Percentiles rank a stretch among this genome's conserved stretches.
phyloP scores from a whole-genome alignment of 2,329 filamentous ascomycete species.

The Arthrobotrys musiformis region DNA sequence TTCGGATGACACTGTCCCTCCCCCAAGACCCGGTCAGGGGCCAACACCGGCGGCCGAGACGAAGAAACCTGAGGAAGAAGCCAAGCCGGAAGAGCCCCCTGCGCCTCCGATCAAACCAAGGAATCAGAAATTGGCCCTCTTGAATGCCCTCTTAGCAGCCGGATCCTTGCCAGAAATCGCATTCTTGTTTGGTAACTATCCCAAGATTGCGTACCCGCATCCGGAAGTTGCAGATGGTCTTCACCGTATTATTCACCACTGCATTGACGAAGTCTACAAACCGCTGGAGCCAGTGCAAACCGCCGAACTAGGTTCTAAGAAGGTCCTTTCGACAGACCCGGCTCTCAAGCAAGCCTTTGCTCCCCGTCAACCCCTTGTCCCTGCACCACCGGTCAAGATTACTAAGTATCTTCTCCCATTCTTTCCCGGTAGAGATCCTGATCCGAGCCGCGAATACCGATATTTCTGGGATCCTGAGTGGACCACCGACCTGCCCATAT shows the following conservation, averaged over 20 bases:
- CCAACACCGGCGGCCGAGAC: conserved; percentile 68
- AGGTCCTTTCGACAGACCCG: conserved; percentile 55
- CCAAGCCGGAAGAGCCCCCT: conserved; percentile 64
- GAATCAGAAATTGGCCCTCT: conserved; percentile 87
- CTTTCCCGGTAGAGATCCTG: conserved; percentile 40
- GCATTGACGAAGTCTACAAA: conserved; percentile 78
- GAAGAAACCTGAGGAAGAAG: conserved; percentile 65
- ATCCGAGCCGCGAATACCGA: conserved; percentile 71
- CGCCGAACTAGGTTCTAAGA: conserved; percentile 65
- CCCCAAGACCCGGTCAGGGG: conserved; percentile 66
- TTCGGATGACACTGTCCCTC: conserved; percentile 77
- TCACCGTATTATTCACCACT: conserved; percentile 85
- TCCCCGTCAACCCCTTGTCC: conserved; percentile 73
- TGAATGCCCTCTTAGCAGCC: conserved; percentile 87
- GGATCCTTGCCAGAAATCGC: conserved; percentile 92
- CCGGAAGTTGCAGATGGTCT: conserved; percentile 82
- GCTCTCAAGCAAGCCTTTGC: conserved; percentile 67
- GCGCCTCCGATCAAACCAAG: conserved; percentile 64
- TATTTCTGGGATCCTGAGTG: conserved; percentile 96
- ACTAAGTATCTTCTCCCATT: conserved; percentile 49
- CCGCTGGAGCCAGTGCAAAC: conserved; percentile 70
- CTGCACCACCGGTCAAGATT: conserved; percentile 68
- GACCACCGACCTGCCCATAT: conserved; percentile 91
- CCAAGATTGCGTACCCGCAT: conserved; percentile 88
- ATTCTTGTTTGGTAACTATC: conserved; percentile 89